Evolutionary conservation across 192 early-diverging fungal species (phyloP), one percentile per base, ranked within the genome.

Genomic region (Haplosporangium gracile): DNA sequence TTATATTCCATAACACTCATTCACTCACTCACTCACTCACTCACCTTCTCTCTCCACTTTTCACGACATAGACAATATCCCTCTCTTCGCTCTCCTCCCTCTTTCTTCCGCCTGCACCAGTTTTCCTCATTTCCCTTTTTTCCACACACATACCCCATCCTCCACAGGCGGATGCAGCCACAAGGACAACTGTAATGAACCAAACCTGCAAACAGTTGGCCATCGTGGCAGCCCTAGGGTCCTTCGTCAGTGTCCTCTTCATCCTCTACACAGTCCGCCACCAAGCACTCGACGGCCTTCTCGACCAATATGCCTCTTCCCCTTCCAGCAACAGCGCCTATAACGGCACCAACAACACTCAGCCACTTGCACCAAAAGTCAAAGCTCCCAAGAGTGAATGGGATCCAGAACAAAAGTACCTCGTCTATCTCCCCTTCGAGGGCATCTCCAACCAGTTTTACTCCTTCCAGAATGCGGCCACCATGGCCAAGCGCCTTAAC

Each of bases 371-470:
- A 26, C 29, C 29, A 65, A 65, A 15, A 32, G 60, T 32, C 26
- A 65, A 65, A 1, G 49, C 39, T 2, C 82, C 77, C 24, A 78
- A 63, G 26, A 75, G 71, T 15, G 47, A 78, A 18, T 84, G 82
- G 82, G 82, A 84, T 36, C 63, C 70, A 11, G 11, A 74, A 0
- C 26, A 42, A 16, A 38, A 55, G 16, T 83, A 78, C 53, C 74
- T 84, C 7, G 68, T 53, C 51, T 84, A 79, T 69, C 29, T 84
- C 0, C 82, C 82, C 2, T 79, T 75, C 68, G 82, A 79, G 36
- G 82, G 82, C 15, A 79, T 79, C 65, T 79, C 82, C n/a, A 84
- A 84, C 68, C 83, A 85, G 24, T 85, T 85, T 39, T 80, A 55
- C 45, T 76, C 78, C 24, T 69, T 85, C 32, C 83, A 85, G 39